Evolutionary conservation across 805 yeast genomes (phyloP), one percentile per base, ranked within the genome.

Genomic region (Ogataea populi-albae): DNA sequence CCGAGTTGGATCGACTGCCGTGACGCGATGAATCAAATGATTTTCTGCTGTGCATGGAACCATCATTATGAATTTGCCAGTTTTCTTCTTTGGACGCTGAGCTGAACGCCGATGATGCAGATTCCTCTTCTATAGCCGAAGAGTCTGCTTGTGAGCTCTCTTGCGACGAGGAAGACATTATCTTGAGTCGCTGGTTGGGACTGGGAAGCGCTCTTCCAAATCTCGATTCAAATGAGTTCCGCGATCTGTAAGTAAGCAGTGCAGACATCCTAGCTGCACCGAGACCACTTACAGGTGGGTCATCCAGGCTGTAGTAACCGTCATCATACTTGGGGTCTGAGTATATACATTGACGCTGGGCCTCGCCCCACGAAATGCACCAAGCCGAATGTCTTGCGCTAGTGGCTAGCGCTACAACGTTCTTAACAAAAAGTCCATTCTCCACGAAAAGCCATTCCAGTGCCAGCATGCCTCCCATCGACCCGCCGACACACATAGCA

Each of bases 311-410:
- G 56, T 86, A 91, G 61, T 86, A 88, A 1, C 98, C 98, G 54
- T 89, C 96, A 37, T 75, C 71, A 59, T 88, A 93, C 55, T 84
- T 83, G 7, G 98, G 98, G 58, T 93, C 98, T 9, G 95, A 82
- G 62, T 89, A 93, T 19, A 93, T 87, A 45, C 95, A 80, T 59
- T 93, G 98, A 50, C 98, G 75, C 63, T 93, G 98, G 2, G 98
- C 95, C 57, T 93, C 98, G 36, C 95, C 91, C 98, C 98, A 93
- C 4, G 96, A 86, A 26, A 93, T 93, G 48, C 98, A 93, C 98
- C 98, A 93, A 0, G 98, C 98, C 2, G 95, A 83, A 28, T 89
- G 95, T 54, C 94, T 71, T 0, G 98, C 96, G 17, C 94, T 79
- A 0, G 98, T 91, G 1, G 98, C 98, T 35, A 91, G 64, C 0